Percentiles rank a stretch among this genome's conserved stretches.
These are phyloP conservation scores for Phylloporus sp. DNA, from an alignment of 768 basidiomycete genomes.

Conservation along the genomic window DNA sequence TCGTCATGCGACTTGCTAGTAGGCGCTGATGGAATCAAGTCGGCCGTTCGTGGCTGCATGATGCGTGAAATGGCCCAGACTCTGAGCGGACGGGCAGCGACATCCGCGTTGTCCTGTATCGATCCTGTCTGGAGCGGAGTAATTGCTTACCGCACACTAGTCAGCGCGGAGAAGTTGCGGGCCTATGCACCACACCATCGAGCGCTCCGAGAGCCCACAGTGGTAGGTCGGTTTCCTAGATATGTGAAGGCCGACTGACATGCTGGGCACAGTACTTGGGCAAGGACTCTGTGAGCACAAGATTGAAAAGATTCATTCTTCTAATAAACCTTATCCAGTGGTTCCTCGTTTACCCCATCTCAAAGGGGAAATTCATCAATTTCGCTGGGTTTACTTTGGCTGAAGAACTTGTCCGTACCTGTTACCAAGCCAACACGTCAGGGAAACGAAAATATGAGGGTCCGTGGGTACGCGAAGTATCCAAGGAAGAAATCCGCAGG, in stretches of 20 bases:
- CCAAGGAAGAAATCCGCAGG: slow-evolving; percentile 40
- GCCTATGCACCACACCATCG: slow-evolving; percentile 43
- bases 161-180: slow-evolving; percentile 45
- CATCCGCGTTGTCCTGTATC: slow-evolving; percentile 38
- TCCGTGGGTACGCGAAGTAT: slow-evolving; percentile 47
- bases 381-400: slow-evolving; percentile 52
- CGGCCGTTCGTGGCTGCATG: slow-evolving; percentile 38
- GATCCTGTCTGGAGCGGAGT: slow-evolving; percentile 58
- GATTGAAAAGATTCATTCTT: not conserved
- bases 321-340: slow-evolving; percentile 36
- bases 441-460: slow-evolving; percentile 18
- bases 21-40: slow-evolving; percentile 67
- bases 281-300: slow-evolving; percentile 37
- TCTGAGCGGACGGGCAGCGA: slow-evolving; percentile 38
- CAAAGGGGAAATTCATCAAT: slow-evolving; percentile 54
- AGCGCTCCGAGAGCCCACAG: slow-evolving; percentile 41
- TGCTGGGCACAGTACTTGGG: slow-evolving; percentile 48
- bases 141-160: slow-evolving; percentile 55
- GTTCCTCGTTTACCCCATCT: slow-evolving; percentile 57
- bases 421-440: slow-evolving; percentile 23
- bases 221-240: slow-evolving; percentile 33
- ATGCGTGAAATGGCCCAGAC: slow-evolving; percentile 29
- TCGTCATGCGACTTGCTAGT: slow-evolving; percentile 61
- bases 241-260: slow-evolving; percentile 1
- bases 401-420: slow-evolving; percentile 49